A percentile compares a stretch with the other conserved stretches of the same genome.
phyloP scores from a whole-genome alignment of 2,329 filamentous ascomycete genomes.

The Xylariaceae sp. region DNA sequence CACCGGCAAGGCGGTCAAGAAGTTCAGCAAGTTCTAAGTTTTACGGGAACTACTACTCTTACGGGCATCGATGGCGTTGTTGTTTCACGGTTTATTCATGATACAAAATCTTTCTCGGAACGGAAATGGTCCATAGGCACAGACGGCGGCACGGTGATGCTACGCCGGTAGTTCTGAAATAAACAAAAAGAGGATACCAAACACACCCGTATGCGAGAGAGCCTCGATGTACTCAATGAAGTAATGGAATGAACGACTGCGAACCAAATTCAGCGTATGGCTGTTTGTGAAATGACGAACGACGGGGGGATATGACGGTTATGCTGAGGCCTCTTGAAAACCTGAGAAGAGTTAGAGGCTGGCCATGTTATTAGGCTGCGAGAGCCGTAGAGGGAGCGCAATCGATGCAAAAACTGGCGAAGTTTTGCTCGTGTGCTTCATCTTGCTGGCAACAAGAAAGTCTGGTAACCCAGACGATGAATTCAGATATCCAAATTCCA shows the following conservation, averaged over 20 bases:
- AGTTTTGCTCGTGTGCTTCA: too few species aligned
- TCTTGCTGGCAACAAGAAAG: too few species aligned
- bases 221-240: slow-evolving; percentile 13
- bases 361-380: too few species aligned
- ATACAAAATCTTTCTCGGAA: slow-evolving; percentile 34
- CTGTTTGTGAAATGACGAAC: slow-evolving; percentile 9
- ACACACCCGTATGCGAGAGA: slow-evolving; percentile 7
- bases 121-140: slow-evolving; percentile 34
- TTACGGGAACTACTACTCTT: slow-evolving; percentile 35
- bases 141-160: slow-evolving; percentile 33
- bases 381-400: too few species aligned
- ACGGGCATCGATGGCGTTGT: slow-evolving; percentile 53
- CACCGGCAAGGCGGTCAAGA: slow-evolving; percentile 96
- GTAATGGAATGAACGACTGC: slow-evolving; percentile 11
- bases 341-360: too few species aligned
- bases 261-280: background rate
- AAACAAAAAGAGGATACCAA: slow-evolving; percentile 31
- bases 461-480: too few species aligned
- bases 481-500: too few species aligned
- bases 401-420: too few species aligned
- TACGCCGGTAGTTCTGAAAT: slow-evolving; percentile 34
- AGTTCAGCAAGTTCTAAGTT: slow-evolving; percentile 96
- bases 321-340: slow-evolving; percentile 1
- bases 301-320: background rate
- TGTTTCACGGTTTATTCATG: slow-evolving; percentile 46